Base-by-base conservation (phyloP, 352 stramenopile genomes). In the Thalassiosira oceanica region DNA sequence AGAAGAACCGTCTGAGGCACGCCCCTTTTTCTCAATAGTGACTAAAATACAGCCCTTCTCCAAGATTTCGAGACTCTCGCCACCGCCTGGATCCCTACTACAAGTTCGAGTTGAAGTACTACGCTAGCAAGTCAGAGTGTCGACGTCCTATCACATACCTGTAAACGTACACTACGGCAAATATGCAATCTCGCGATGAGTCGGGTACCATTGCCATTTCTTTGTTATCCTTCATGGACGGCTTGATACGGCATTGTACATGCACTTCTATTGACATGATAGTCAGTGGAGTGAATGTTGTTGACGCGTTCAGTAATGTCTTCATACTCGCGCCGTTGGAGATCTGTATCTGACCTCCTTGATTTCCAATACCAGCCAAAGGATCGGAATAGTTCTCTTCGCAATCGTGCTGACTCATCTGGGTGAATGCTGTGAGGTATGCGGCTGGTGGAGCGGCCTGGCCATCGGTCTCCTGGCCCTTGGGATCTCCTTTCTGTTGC, bases 221-320 rank as follows among this genome's bases (percentile, higher is more conserved):
- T 43, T 78, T 86, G 4, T 75, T 73, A 56, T 87, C 79, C 53
- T 81, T 79, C n/a, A 67, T 24, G 28, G 78, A 58, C 20, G 71
- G 79, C 31, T 73, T 83, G 23, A 61, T 84, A 27, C 84, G 54
- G 61, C 82, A 90, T 54, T 92, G 84, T 10, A 88, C 78, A 79
- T 92, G 84, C 45, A 88, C 66, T 67, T 92, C 84, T 39, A 92
- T 79, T 8, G 74, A 80, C 74, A 92, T 87, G 11, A 89, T 73
- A 27, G 84, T 85, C 20, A 92, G 42, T 20, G 81, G 82, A 43
- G 76, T 82, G 41, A 71, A 58, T 53, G 79, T 62, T 67, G 33
- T 60, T 54, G 61, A 52, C 41, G 43, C 67, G 50, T 65, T 61
- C 20, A 71, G 64, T 50, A 57, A 36, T 33, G 60, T 75, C 50